A percentile compares a stretch with the other conserved stretches of the same genome.
Evolutionary conservation across 1,284 basidiomycete species (phyloP).

Genomic region (Ustilago crameri): DNA sequence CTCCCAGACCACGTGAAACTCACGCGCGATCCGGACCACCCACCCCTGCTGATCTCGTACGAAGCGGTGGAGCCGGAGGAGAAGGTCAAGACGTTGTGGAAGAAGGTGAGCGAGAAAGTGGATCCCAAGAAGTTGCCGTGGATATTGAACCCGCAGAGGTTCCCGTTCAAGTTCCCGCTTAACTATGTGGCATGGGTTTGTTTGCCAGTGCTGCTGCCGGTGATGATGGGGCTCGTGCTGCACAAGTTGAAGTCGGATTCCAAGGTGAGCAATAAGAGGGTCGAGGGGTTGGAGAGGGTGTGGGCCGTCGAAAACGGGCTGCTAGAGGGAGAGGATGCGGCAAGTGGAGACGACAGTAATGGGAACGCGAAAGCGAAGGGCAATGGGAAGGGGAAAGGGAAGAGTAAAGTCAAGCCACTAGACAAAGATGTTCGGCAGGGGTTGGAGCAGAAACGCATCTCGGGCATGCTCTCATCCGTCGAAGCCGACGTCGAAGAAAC

Average conservation of each 20-base stretch:
- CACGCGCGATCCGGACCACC: constrained; percentile 26
- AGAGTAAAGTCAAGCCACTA: constrained; percentile 2
- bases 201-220: constrained; percentile 49
- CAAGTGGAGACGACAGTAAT: neutral
- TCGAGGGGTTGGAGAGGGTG: constrained; percentile 24
- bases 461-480: constrained; percentile 6
- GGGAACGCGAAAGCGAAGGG: neutral
- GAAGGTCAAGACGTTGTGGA: neutral
- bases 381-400: constrained; percentile 1
- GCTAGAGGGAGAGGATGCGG: neutral
- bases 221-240: constrained; percentile 45
- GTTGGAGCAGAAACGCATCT: constrained; percentile 18
- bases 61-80: neutral
- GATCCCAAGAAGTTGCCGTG: constrained; percentile 39
- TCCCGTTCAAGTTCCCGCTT: constrained; percentile 51
- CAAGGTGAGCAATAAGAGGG: constrained; percentile 18
- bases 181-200: constrained; percentile 50
- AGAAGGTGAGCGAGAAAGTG: neutral
- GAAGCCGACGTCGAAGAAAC: constrained; percentile 34
- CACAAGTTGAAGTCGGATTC: constrained; percentile 25
- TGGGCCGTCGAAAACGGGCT: constrained; percentile 42
- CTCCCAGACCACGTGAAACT: constrained; percentile 12
- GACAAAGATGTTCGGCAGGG: constrained; percentile 5
- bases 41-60: constrained; percentile 18
- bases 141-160: constrained; percentile 51